A percentile compares a stretch with the other conserved stretches of the same genome.
Evolutionary conservation across 2,329 filamentous ascomycete genomes (phyloP).

Genomic region (Cryphonectria parasitica): DNA sequence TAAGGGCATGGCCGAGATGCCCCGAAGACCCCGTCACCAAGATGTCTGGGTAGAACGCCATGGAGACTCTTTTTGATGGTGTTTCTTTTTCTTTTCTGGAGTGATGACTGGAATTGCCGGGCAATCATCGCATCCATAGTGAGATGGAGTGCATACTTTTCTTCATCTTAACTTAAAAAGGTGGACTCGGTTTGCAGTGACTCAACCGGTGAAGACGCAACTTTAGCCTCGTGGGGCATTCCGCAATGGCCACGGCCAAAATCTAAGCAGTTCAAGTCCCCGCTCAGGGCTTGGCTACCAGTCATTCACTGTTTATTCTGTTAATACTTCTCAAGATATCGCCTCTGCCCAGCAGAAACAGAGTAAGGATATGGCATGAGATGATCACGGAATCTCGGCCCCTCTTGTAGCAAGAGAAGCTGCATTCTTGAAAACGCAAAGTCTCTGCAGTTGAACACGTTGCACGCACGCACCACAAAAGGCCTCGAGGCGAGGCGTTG

Average conservation of each 20-base stretch:
- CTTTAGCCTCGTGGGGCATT: background rate
- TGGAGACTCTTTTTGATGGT: background rate
- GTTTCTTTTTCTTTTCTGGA: too few relatives aligned
- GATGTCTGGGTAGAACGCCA: conserved; percentile 35
- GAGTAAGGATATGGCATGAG: background rate
- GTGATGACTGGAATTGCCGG: background rate
- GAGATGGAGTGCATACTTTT: background rate
- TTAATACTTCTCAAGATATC: background rate
- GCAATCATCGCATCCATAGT: background rate
- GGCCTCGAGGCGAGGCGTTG: too few relatives aligned
- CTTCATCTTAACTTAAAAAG: background rate
- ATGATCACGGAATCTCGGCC: background rate
- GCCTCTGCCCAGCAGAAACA: background rate
- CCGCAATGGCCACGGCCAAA: background rate
- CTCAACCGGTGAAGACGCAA: conserved; percentile 17
- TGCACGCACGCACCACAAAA: too few relatives aligned
- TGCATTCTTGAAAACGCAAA: background rate
- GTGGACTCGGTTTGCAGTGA: conserved; percentile 5
- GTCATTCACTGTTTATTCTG: background rate
- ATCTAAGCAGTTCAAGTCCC: background rate
- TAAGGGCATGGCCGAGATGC: conserved; percentile 50
- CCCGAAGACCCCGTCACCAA: conserved; percentile 53
- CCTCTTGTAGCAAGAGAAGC: background rate
- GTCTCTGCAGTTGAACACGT: too few relatives aligned
- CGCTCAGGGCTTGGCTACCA: background rate